Evolutionary conservation across 1,284 basidiomycete species (phyloP).

Genomic region (Thecaphora thlaspeos): DNA sequence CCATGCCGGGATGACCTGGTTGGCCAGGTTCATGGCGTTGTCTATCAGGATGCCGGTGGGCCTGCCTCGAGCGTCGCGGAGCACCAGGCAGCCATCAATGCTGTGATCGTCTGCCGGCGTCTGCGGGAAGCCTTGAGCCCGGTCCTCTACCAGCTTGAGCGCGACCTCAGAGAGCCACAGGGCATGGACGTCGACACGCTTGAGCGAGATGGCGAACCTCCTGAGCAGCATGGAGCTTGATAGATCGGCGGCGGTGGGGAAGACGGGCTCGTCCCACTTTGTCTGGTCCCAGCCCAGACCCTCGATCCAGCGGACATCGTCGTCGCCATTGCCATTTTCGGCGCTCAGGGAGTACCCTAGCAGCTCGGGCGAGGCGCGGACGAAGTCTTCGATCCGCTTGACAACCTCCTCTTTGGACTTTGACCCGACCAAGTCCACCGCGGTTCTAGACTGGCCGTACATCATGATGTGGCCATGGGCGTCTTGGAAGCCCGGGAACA

Average conservation of each 20-base stretch:
- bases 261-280: conserved; percentile 49
- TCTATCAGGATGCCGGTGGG: conserved; percentile 68
- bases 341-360: conserved; percentile 7
- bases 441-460: conserved; percentile 39
- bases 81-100: conserved; percentile 74
- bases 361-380: conserved; percentile 18
- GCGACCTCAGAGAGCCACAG: conserved; percentile 75
- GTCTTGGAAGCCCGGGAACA: conserved; percentile 47
- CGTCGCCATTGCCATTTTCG: not conserved
- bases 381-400: conserved; percentile 31
- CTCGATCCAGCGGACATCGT: conserved; percentile 67
- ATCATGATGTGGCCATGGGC: conserved; percentile 53
- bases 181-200: conserved; percentile 72
- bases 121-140: conserved; percentile 54
- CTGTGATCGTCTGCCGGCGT: conserved; percentile 47
- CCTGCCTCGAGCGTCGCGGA: conserved; percentile 66
- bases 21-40: conserved; percentile 50
- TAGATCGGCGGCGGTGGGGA: conserved; percentile 71
- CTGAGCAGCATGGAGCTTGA: conserved; percentile 58
- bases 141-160: conserved; percentile 55
- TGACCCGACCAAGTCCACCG: conserved; percentile 41
- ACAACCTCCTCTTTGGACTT: conserved; percentile 30
- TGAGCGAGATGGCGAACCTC: conserved; percentile 16
- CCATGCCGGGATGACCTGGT: conserved; percentile 41
- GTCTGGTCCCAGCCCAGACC: conserved; percentile 95